phyloP scores from a whole-genome alignment of 1,284 basidiomycete species.

The Cutaneotrichosporon cutaneum region DNA sequence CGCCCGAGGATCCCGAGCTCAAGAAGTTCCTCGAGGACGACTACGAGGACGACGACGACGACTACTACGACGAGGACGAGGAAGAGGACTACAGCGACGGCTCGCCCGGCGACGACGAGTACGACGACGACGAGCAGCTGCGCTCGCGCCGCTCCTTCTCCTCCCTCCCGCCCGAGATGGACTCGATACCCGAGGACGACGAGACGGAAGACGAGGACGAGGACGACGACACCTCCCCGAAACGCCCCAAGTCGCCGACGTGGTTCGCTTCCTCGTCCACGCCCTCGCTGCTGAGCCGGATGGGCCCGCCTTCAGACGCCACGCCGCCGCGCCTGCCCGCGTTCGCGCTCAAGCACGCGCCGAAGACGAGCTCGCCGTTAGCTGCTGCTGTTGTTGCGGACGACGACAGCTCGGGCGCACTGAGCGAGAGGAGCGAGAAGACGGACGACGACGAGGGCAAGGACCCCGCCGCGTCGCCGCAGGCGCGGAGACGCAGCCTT shows the following conservation, averaged over 20 bases:
- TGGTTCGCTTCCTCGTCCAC: slow-evolving; percentile 27
- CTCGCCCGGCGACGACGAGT: slow-evolving; percentile 28
- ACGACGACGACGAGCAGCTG: slow-evolving; percentile 16
- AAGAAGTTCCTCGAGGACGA: slow-evolving; percentile 18
- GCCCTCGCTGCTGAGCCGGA: slow-evolving; percentile 16
- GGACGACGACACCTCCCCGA: slow-evolving; percentile 6
- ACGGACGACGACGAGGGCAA: neutral
- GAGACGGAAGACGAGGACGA: slow-evolving; percentile 21
- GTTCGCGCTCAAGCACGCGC: slow-evolving; percentile 39
- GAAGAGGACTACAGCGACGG: slow-evolving; percentile 29
- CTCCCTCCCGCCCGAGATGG: slow-evolving; percentile 30
- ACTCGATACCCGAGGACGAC: slow-evolving; percentile 37
- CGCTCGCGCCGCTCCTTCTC: slow-evolving; percentile 24
- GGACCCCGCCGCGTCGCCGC: neutral
- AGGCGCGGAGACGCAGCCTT: neutral
- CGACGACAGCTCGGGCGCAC: slow-evolving; percentile 1
- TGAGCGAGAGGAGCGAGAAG: slow-evolving; percentile 4
- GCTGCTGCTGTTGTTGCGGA: slow-evolving; percentile 6
- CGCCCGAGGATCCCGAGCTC: slow-evolving; percentile 9
- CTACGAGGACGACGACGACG: slow-evolving; percentile 24
- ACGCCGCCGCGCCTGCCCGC: slow-evolving; percentile 1
- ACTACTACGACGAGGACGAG: slow-evolving; percentile 27
- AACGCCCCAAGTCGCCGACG: slow-evolving; percentile 36
- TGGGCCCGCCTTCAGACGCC: slow-evolving; percentile 10
- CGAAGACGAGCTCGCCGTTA: slow-evolving; percentile 45